Conservation (phyloP, 2,329 filamentous ascomycete species). For the Teratosphaeria pseudoeucalypti region DNA sequence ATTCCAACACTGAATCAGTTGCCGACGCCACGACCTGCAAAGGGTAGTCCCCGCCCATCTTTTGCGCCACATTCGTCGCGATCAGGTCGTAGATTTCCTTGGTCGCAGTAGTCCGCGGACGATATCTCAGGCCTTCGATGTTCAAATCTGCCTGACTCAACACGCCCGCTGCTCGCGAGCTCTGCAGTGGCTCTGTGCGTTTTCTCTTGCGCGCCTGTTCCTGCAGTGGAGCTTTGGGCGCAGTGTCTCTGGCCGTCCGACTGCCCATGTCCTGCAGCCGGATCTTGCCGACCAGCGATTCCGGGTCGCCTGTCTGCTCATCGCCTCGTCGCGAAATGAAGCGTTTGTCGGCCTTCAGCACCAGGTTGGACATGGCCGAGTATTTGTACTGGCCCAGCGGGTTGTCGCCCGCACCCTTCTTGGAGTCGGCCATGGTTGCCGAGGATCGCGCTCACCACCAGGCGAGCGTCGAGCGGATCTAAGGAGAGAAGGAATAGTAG, state of each 20-base stretch:
- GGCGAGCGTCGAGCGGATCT: neutral
- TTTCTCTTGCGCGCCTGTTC: constrained; percentile 74
- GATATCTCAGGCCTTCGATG: constrained; percentile 85
- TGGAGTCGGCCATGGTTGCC: constrained; percentile 19
- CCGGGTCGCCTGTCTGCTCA: constrained; percentile 92
- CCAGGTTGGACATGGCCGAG: constrained; percentile 83
- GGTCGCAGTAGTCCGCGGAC: constrained; percentile 82
- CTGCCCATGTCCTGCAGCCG: constrained; percentile 92
- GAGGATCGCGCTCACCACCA: neutral
- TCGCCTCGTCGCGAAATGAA: constrained; percentile 88
- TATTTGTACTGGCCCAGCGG: constrained; percentile 30
- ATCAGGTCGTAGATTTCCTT: constrained; percentile 91
- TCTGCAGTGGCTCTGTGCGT: constrained; percentile 57
- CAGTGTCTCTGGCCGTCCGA: constrained; percentile 66
- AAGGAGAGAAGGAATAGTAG: neutral
- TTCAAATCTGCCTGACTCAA: constrained; percentile 74
- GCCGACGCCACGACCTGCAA: constrained; percentile 88
- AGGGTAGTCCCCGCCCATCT: constrained; percentile 85
- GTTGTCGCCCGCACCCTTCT: constrained; percentile 24
- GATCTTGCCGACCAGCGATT: constrained; percentile 89
- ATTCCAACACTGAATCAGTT: constrained; percentile 82
- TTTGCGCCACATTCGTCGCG: constrained; percentile 76
- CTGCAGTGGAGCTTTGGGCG: constrained; percentile 51
- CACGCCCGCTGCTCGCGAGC: constrained; percentile 60
- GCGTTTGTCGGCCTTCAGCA: constrained; percentile 96